Base-by-base conservation (phyloP, 805 yeast genomes). In the Candida dajiaensis region DNA sequence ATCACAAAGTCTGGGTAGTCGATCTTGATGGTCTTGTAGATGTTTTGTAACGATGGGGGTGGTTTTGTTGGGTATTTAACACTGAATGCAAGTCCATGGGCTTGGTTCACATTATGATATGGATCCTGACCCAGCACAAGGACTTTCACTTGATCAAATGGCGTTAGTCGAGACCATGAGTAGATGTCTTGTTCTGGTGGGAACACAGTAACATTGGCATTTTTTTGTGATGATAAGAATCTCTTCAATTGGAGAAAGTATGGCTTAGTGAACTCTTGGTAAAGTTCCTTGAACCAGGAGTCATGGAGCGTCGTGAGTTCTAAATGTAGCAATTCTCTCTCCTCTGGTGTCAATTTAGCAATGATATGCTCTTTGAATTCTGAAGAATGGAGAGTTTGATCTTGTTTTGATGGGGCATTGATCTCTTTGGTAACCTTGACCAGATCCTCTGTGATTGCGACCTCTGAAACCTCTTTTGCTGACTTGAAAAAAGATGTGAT, bases 111-210 rank as follows among this genome's bases (percentile, higher is more conserved):
- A 63, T 89, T 89, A 65, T 94, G 99, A 63, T 94, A 94, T 0
- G 99, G 99, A 63, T 94, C 99, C 64, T 94, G 99, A 1, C 99
- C 99, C 40, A 94, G 69, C 12, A 94, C 76, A 1, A 94, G 75
- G 23, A 92, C 94, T 58, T 80, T 82, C 18, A 89, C 85, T 3
- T 76, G 63, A 4, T 78, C 69, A 19, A 92, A 69, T 0, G 96
- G 96, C 0, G 98, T 89, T 16, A 82, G 71, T 28, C 89, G 76
- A 2, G 95, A 82, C 97, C 98, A 94, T 0, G 97, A 87, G 62
- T 94, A 94, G 19, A 94, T 78, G 49, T 86, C 85, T 13, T 75
- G 59, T 16, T 69, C 62, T 0, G 92, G 90, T 2, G 99, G 99
- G 65, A 88, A 92, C 0, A 92, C 72, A n/a, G 78, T 73, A 13